Conservation (phyloP, 805 yeast species). For the Wickerhamiella spandovensis region DNA sequence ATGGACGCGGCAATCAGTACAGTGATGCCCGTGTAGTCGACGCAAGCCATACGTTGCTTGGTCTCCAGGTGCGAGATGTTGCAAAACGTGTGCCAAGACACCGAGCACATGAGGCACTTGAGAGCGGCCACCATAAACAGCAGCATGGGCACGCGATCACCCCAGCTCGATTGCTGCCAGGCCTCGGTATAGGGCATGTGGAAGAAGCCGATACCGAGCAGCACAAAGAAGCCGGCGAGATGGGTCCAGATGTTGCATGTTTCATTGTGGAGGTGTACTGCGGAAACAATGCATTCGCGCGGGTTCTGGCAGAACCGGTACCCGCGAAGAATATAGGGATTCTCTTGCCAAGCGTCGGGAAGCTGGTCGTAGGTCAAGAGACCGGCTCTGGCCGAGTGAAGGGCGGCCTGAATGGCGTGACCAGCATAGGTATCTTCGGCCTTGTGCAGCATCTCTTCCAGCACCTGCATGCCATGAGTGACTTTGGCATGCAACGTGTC, state of each 20-base stretch:
- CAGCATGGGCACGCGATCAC: constrained; percentile 41
- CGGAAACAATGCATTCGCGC: constrained; percentile 42
- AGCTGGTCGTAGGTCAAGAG: constrained; percentile 71
- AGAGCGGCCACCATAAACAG: constrained; percentile 59
- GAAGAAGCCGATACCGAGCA: constrained; percentile 41
- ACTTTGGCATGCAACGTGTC: constrained; percentile 17
- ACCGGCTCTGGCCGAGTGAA: constrained; percentile 23
- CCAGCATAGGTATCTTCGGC: constrained; percentile 23
- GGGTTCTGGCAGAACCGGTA: constrained; percentile 69
- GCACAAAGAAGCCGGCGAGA: constrained; percentile 47
- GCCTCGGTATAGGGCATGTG: constrained; percentile 53
- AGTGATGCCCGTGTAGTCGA: constrained; percentile 91
- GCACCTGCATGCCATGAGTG: constrained; percentile 19
- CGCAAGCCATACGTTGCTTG: constrained; percentile 74
- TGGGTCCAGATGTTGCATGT: constrained; percentile 92
- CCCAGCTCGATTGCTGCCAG: constrained; percentile 30
- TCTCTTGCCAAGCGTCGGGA: constrained; percentile 90
- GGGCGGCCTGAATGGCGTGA: constrained; percentile 16
- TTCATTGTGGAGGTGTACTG: constrained; percentile 67
- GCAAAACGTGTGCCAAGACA: constrained; percentile 84
- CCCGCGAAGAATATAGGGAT: constrained; percentile 70
- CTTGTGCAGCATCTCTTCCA: constrained; percentile 23
- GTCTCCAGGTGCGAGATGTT: constrained; percentile 51
- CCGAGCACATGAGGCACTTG: constrained; percentile 66
- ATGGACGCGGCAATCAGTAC: constrained; percentile 81